Evolutionary conservation across 1,139 yeast species (phyloP).

Genomic region (Magnusiomyces ingens): DNA sequence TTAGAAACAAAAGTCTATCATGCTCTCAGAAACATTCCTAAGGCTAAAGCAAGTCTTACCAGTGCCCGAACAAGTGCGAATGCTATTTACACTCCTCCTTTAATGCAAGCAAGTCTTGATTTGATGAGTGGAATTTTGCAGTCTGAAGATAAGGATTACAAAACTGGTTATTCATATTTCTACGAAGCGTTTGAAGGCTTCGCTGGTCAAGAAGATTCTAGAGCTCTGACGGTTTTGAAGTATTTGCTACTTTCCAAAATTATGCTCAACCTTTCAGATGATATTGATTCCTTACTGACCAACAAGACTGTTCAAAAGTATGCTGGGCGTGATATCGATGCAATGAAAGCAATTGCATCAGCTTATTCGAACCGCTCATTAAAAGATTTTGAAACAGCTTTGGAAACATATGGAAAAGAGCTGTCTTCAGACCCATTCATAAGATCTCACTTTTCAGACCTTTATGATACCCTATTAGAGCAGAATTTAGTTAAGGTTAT

Average conservation of each 20-base stretch:
- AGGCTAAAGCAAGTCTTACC: slow-evolving; percentile 86
- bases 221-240: slow-evolving; percentile 73
- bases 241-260: slow-evolving; percentile 90
- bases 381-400: slow-evolving; percentile 79
- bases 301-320: slow-evolving; percentile 79
- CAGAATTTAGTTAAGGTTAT: slow-evolving; percentile 90
- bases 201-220: slow-evolving; percentile 48
- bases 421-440: slow-evolving; percentile 82
- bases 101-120: slow-evolving; percentile 89
- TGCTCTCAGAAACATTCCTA: slow-evolving; percentile 86
- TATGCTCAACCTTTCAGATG: slow-evolving; percentile 84
- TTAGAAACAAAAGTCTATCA: slow-evolving; percentile 88
- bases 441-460: slow-evolving; percentile 84
- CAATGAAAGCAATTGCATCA: slow-evolving; percentile 87
- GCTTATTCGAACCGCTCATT: slow-evolving; percentile 88
- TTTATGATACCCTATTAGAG: slow-evolving; percentile 88
- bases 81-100: slow-evolving; percentile 91
- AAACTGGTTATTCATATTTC: slow-evolving; percentile 92
- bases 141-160: slow-evolving; percentile 95
- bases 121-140: slow-evolving; percentile 92
- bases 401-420: slow-evolving; percentile 65
- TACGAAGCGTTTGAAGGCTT: slow-evolving; percentile 92
- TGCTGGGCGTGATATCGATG: slow-evolving; percentile 70
- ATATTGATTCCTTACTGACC: slow-evolving; percentile 67
- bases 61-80: slow-evolving; percentile 96